Evolutionary conservation across 1,284 basidiomycete species (phyloP), one percentile per base, ranked within the genome.

Genomic region (Amylostereum areolatum): DNA sequence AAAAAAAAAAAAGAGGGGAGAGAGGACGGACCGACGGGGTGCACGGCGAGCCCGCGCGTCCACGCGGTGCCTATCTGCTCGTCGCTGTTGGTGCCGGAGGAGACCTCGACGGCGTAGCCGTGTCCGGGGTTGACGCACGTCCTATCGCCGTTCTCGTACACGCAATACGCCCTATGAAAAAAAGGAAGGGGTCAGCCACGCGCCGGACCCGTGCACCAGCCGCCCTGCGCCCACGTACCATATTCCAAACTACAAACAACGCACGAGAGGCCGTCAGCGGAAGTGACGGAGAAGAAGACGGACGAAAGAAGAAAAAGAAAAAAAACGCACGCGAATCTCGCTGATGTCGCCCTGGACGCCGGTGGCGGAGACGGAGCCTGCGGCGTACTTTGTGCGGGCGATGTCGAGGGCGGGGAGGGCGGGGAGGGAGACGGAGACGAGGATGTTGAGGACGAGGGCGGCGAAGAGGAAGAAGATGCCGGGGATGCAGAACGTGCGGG

Each of bases 1-100:
- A 18, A 34, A 32, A 32, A 43, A 46, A n/a, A 39, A 40, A 8
- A 25, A 29, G 18, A 33, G 31, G 11, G 36, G 46, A 52, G 18
- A 40, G 40, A 46, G 8, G 30, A 68, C 76, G 46, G 54, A 86
- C 86, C 85, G 49, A 87, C 78, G 25, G 85, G 85, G 57, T 88
- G 85, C 27, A 87, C 71, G 3, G 80, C 83, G 4, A 89, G 74
- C 4, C 85, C 86, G 43, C 78, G 77, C 9, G 86, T 89, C 82
- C 84, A 87, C 4, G 79, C 75, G 0, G 77, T 58, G 3, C 68
- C 71, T 52, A 84, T 75, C 49, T 61, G 68, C 18, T 77, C 69
- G 24, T 57, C n/a, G n/a, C n/a, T 55, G 55, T 63, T 53, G 28
- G 58, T 66, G 43, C 62, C 37, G 55, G 69, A 71, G 32, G 61